phyloP scores from a whole-genome alignment of 257 asterid genomes.

The Cordia subcordata region DNA sequence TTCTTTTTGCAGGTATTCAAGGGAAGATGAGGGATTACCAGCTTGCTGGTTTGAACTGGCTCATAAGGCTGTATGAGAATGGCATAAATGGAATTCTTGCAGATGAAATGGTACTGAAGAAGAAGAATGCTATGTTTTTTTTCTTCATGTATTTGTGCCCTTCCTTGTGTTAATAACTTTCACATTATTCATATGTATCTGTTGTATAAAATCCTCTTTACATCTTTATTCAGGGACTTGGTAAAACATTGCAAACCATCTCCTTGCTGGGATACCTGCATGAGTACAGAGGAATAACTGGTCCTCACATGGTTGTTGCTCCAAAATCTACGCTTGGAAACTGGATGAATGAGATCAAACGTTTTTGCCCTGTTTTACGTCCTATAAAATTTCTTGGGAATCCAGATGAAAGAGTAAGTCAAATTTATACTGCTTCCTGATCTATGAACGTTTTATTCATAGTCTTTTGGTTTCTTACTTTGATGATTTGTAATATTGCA shows the following conservation, averaged over 20 bases:
- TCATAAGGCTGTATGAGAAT: conserved; percentile 91
- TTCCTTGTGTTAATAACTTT: background rate
- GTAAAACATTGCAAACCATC: conserved; percentile 96
- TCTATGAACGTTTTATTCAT: background rate
- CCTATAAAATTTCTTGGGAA: conserved; percentile 97
- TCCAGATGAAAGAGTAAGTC: conserved; percentile 94
- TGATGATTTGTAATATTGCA: conserved; percentile 22
- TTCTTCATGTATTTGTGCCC: background rate
- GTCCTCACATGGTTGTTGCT: conserved; percentile 99
- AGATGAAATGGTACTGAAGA: conserved; percentile 80
- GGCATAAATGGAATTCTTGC: conserved; percentile 99
- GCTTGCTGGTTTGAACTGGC: conserved; percentile 98
- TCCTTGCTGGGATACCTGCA: conserved; percentile 92
- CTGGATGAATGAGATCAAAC: conserved; percentile 98
- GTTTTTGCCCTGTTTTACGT: conserved; percentile 87
- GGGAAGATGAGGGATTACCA: conserved; percentile 99
- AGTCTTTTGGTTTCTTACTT: background rate
- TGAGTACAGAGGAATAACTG: conserved; percentile 95
- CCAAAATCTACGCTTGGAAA: conserved; percentile 99
- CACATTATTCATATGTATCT: too few species aligned
- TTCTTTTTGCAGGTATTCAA: conserved; percentile 74
- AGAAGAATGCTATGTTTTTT: background rate
- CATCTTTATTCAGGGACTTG: conserved; percentile 63
- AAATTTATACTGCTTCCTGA: background rate
- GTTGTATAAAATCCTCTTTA: background rate